Percentiles rank a stretch among this genome's conserved stretches.
Conservation (phyloP, 2,329 filamentous ascomycete genomes). For the Metarhizium rileyi region DNA sequence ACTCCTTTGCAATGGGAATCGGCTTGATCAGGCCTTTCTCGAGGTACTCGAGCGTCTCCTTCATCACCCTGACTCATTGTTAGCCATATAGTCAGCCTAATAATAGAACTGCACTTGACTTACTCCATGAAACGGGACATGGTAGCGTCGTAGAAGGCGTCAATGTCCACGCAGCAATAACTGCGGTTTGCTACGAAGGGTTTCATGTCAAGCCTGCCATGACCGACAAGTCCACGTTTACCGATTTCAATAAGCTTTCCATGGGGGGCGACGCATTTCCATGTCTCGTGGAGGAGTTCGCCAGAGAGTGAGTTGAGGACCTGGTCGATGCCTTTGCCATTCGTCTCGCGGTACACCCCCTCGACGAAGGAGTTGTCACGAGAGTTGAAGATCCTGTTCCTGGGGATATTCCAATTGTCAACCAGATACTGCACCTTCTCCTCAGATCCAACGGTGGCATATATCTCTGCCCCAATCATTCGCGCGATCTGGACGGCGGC, state of each 20-base stretch:
- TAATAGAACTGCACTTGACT: too few species aligned
- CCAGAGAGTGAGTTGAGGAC: slow-evolving; percentile 28
- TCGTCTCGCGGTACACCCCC: slow-evolving; percentile 14
- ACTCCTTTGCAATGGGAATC: slow-evolving; percentile 14
- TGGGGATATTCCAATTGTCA: slow-evolving; percentile 16
- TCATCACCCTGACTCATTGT: too few species aligned
- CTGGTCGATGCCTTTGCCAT: slow-evolving; percentile 17
- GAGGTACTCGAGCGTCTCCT: not conserved
- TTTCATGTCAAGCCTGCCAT: slow-evolving; percentile 30
- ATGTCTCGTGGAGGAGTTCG: slow-evolving; percentile 27
- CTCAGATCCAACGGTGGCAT: slow-evolving; percentile 19
- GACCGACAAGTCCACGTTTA: slow-evolving; percentile 27
- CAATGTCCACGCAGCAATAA: slow-evolving; percentile 13
- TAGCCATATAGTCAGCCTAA: too few species aligned
- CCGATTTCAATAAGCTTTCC: slow-evolving; percentile 33
- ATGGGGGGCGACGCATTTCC: slow-evolving; percentile 29
- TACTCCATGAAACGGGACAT: too few species aligned
- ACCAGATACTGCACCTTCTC: slow-evolving; percentile 20
- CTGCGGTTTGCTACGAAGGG: slow-evolving; percentile 25
- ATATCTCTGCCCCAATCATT: slow-evolving; percentile 13
- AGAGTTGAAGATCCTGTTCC: slow-evolving; percentile 10
- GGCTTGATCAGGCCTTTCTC: slow-evolving; percentile 5
- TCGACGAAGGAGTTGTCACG: slow-evolving; percentile 18
- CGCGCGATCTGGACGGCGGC: slow-evolving; percentile 19
- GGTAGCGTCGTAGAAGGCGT: not conserved